Evolutionary conservation across 345 rosid genomes (phyloP).

Genomic region (Hypericum perforatum): DNA sequence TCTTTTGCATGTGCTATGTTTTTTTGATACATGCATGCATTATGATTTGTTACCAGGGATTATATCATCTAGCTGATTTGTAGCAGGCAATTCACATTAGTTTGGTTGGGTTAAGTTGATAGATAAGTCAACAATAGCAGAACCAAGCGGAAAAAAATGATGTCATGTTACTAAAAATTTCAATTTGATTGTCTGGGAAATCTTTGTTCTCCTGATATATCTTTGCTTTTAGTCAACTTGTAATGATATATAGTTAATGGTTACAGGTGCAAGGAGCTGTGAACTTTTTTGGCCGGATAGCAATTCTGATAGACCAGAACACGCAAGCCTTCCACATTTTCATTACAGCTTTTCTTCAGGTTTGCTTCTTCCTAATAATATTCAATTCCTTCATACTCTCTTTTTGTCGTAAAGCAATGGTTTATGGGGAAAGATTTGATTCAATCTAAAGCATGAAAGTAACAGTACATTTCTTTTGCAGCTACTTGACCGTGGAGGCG

Average conservation of each 20-base stretch:
- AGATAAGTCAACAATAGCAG: too few species aligned
- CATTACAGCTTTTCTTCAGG: slow-evolving; percentile 94
- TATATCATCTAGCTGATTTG: too few species aligned
- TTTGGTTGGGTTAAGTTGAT: too few species aligned
- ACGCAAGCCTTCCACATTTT: slow-evolving; percentile 88
- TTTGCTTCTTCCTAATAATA: slow-evolving; percentile 15
- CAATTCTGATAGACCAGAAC: slow-evolving; percentile 77
- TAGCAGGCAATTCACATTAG: too few species aligned
- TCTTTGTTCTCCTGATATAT: background rate
- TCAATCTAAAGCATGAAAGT: slow-evolving; percentile 5
- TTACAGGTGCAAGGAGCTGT: slow-evolving; percentile 86
- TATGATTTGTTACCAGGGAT: too few species aligned
- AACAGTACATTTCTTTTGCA: slow-evolving; percentile 23
- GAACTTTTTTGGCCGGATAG: slow-evolving; percentile 64
- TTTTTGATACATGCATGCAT: too few species aligned
- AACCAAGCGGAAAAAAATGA: too few species aligned
- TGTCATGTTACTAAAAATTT: too few species aligned
- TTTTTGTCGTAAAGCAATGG: background rate
- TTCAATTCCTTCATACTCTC: background rate
- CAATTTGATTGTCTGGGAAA: background rate
- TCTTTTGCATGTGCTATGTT: too few species aligned
- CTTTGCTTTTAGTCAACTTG: background rate
- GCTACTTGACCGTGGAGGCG: slow-evolving; percentile 86
- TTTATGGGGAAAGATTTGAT: background rate
- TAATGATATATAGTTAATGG: slow-evolving; percentile 7